These are phyloP conservation scores for Blumeriella jaapii DNA, from an alignment of 2,329 filamentous ascomycete species.

Conservation along the genomic window DNA sequence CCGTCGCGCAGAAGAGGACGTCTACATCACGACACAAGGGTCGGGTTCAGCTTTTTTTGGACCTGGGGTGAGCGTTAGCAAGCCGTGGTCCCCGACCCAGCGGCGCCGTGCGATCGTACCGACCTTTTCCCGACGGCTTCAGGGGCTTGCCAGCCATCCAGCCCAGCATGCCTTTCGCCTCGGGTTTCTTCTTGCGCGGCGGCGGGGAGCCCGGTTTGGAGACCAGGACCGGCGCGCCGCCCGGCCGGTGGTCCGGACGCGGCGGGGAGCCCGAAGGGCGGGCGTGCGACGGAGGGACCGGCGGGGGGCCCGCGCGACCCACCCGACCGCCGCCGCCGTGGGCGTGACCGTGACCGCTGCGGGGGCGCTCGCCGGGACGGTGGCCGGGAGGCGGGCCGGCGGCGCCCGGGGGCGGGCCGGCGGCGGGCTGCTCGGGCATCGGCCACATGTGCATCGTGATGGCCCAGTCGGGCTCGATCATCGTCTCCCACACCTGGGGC, in stretches of 20 bases:
- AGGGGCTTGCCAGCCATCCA: slow-evolving; percentile 22
- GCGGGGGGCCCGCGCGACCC: no score
- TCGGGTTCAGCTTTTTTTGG: slow-evolving; percentile 23
- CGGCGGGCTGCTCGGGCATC: slow-evolving; percentile 34
- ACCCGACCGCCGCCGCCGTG: slow-evolving; percentile 10
- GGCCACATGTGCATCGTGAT: slow-evolving; percentile 60
- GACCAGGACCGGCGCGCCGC: slow-evolving; percentile 15
- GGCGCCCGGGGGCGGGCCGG: background rate
- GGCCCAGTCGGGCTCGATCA: slow-evolving; percentile 66
- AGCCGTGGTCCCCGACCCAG: background rate
- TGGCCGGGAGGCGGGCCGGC: slow-evolving; percentile 12
- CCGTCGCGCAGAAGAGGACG: background rate
- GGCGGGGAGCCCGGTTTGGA: slow-evolving; percentile 6
- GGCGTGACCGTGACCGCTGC: slow-evolving; percentile 7
- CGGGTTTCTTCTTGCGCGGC: slow-evolving; percentile 10
- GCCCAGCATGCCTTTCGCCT: slow-evolving; percentile 17
- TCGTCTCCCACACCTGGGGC: slow-evolving; percentile 70
- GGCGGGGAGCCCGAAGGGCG: slow-evolving; percentile 8
- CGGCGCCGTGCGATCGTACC: background rate
- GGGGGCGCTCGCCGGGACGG: slow-evolving; percentile 4
- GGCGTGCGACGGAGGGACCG: slow-evolving; percentile 8
- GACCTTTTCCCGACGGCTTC: slow-evolving; percentile 24
- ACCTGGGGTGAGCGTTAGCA: slow-evolving; percentile 13
- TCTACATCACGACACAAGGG: slow-evolving; percentile 20
- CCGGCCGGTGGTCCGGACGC: slow-evolving; percentile 5